These are phyloP conservation scores for Chondrus crispus DNA, from an alignment of 23 red algal genomes.

Conservation along the genomic window DNA sequence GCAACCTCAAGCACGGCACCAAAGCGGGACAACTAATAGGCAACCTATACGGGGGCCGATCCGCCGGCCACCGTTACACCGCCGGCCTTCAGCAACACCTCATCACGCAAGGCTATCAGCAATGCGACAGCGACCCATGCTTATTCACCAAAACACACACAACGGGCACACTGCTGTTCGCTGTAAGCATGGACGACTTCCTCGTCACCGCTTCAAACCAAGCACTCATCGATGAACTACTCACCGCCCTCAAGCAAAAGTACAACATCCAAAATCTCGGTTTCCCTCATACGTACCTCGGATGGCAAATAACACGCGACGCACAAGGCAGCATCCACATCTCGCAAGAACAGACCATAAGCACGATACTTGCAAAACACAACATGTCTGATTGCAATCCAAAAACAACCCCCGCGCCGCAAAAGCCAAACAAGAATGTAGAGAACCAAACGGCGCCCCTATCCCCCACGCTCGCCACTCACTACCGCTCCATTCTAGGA, in stretches of 20 bases:
- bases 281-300: neutral
- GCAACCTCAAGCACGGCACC: neutral
- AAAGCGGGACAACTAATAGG: neutral
- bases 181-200: neutral
- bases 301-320: neutral
- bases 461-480: too few relatives aligned
- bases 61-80: neutral
- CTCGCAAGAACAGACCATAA: neutral
- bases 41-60: conserved; percentile 15
- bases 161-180: too few relatives aligned
- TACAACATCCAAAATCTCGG: neutral
- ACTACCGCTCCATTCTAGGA: too few relatives aligned
- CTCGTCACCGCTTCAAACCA: neutral
- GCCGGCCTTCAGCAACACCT: neutral
- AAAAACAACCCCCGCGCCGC: too few relatives aligned
- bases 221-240: neutral
- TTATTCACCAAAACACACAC: conserved; percentile 14
- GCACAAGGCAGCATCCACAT: neutral
- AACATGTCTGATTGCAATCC: too few relatives aligned
- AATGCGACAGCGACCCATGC: neutral
- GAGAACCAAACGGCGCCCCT: too few relatives aligned
- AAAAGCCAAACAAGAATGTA: too few relatives aligned
- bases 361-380: too few relatives aligned
- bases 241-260: neutral
- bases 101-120: neutral